A percentile compares a stretch with the other conserved stretches of the same genome.
Conservation (phyloP, 345 rosid genomes). For the Bruguiera gymnorhiza region DNA sequence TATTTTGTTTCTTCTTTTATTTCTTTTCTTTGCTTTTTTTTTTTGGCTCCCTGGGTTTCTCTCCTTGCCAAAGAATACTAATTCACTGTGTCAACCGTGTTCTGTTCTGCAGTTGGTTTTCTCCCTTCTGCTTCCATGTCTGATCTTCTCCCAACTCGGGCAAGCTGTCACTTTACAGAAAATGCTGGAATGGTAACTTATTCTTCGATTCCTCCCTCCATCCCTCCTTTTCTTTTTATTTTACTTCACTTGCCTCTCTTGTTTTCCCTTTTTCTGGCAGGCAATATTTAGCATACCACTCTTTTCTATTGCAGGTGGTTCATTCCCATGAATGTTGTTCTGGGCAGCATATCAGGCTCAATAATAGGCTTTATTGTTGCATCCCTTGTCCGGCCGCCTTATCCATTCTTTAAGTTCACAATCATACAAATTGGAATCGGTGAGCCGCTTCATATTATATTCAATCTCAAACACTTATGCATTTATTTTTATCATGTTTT, state of each 20-base stretch:
- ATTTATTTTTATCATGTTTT: background rate
- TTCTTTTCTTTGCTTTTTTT: background rate
- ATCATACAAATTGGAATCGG: slow-evolving; percentile 85
- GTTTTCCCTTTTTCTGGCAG: background rate
- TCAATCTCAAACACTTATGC: background rate
- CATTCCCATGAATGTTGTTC: slow-evolving; percentile 84
- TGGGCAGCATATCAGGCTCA: slow-evolving; percentile 70
- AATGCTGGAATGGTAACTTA: slow-evolving; percentile 75
- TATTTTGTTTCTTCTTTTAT: background rate
- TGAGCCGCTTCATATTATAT: slow-evolving; percentile 30
- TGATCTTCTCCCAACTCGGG: slow-evolving; percentile 96
- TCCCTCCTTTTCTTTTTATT: background rate
- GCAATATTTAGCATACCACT: background rate
- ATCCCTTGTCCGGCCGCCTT: slow-evolving; percentile 70
- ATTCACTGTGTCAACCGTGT: background rate
- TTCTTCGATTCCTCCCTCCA: background rate
- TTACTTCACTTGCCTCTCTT: background rate
- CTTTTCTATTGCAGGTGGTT: slow-evolving; percentile 74
- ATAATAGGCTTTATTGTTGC: slow-evolving; percentile 70
- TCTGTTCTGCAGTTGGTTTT: slow-evolving; percentile 71
- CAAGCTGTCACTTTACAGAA: slow-evolving; percentile 83
- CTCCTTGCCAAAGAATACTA: background rate
- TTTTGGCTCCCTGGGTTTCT: too few relatives aligned
- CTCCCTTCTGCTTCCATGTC: slow-evolving; percentile 93
- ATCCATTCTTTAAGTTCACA: slow-evolving; percentile 93